Conservation (phyloP, 2,329 filamentous ascomycete genomes). For the Penicillium nordicum region DNA sequence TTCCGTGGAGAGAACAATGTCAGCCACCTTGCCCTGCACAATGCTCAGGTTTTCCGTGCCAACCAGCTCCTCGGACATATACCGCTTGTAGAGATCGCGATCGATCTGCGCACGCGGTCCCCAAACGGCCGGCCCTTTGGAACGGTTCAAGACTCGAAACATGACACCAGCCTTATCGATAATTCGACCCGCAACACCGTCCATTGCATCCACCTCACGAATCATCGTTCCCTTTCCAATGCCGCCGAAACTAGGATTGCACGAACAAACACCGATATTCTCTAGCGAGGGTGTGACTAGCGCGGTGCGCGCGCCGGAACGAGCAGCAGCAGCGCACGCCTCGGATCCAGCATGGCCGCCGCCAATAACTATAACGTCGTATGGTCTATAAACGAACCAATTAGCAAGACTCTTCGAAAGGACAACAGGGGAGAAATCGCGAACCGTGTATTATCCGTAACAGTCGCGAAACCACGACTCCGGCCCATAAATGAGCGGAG, state of each 20-base stretch:
- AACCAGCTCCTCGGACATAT: constrained; percentile 85
- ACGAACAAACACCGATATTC: constrained; percentile 92
- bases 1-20: constrained; percentile 72
- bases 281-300: constrained; percentile 83
- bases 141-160: constrained; percentile 82
- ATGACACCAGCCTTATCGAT: constrained; percentile 95
- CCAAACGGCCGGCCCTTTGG: constrained; percentile 94
- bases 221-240: constrained; percentile 98
- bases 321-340: constrained; percentile 84
- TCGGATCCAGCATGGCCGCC: constrained; percentile 95
- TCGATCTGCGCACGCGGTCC: constrained; percentile 96
- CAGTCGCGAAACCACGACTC: constrained; percentile 39
- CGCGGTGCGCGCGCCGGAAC: constrained; percentile 82
- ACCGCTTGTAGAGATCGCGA: constrained; percentile 76
- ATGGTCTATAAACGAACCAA: constrained; percentile 51
- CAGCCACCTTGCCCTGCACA: constrained; percentile 81
- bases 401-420: constrained; percentile 4
- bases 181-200: constrained; percentile 81
- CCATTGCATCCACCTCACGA: constrained; percentile 89
- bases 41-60: constrained; percentile 75
- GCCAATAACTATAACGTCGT: constrained; percentile 92
- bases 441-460: constrained; percentile 38
- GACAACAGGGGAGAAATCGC: constrained; percentile 6
- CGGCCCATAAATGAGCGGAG: constrained; percentile 20
- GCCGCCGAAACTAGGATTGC: constrained; percentile 96